Base-by-base conservation (phyloP, 2,329 filamentous ascomycete genomes). In the Pseudogymnoascus sp. region DNA sequence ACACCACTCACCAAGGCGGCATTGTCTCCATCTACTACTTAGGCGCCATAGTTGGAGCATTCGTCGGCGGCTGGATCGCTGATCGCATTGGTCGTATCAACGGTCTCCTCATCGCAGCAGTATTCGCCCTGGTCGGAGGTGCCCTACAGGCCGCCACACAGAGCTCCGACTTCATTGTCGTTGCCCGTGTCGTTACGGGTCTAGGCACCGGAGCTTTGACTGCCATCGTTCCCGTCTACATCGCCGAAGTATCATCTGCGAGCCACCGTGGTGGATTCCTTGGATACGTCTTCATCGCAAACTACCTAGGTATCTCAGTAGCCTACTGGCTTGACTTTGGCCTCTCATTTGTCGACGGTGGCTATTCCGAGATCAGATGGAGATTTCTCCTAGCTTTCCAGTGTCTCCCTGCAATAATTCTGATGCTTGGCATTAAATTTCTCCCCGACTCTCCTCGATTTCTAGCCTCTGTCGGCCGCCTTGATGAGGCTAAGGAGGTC, bases 11-110 rank as follows among this genome's bases (percentile, higher is more conserved):
- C 64, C 69, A 71, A 61, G 69, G 69, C 53, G 69, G 69, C 25
- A 66, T 71, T 25, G 66, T 68, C 25, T 66, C 69, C 25, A 65
- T 66, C 15, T 71, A 71, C 62, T 71, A 71, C 59, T 68, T 71
- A 15, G 70, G 69, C 28, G 65, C 68, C 28, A 70, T 71, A 30
- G 64, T 66, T 35, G 70, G 66, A 9, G 63, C 64, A 58, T 71
- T 71, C 57, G 64, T 68, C 53, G 74, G 78, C 64, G 79, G 73
- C 36, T 77, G 76, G 75, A 68, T 77, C 18, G 81, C 77, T n/a
- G 80, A 83, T 66, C 74, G 73, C 18, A 75, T 80, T 37, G 81
- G 80, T n/a, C 78, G 80, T 30, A 80, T 80, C 66, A 79, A 77
- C 61, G 78, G 77, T 57, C 69, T 81, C 41, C 74, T 80, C 59